These are phyloP conservation scores for Crithidia expoeki DNA, from an alignment of 208 protist genomes.

Conservation along the genomic window DNA sequence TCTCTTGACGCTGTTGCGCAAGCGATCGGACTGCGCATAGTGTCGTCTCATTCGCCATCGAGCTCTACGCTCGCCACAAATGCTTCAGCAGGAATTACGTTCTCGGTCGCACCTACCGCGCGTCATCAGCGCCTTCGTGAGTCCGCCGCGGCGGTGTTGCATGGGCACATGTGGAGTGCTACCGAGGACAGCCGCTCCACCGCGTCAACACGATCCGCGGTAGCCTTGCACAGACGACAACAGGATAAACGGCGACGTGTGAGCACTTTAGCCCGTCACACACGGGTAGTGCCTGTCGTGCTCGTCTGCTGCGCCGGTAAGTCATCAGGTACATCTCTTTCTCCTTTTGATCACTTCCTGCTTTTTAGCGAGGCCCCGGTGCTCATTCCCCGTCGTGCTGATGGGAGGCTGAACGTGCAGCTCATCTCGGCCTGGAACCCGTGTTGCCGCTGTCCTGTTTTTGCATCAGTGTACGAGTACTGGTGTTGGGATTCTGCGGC, in stretches of 20 bases:
- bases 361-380: constrained; percentile 42
- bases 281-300: constrained; percentile 29
- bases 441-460: constrained; percentile 15
- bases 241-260: background rate
- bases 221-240: background rate
- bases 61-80: background rate
- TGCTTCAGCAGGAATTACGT: background rate
- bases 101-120: background rate
- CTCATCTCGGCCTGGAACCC: constrained; percentile 72
- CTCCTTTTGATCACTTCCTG: constrained; percentile 9
- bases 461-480: constrained; percentile 57
- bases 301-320: constrained; percentile 4
- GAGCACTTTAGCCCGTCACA: constrained; percentile 26
- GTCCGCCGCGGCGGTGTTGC: constrained; percentile 27
- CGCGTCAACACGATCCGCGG: background rate
- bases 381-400: constrained; percentile 27
- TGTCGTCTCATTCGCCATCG: background rate
- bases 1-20: background rate
- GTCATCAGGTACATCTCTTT: background rate
- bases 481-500: constrained; percentile 36
- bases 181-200: background rate
- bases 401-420: constrained; percentile 13
- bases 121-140: background rate
- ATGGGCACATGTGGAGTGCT: constrained; percentile 69
- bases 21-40: background rate